Percentiles rank a stretch among this genome's conserved stretches.
Conservation (phyloP, 176 grass and related monocot species). For the Luzula sylvatica region DNA sequence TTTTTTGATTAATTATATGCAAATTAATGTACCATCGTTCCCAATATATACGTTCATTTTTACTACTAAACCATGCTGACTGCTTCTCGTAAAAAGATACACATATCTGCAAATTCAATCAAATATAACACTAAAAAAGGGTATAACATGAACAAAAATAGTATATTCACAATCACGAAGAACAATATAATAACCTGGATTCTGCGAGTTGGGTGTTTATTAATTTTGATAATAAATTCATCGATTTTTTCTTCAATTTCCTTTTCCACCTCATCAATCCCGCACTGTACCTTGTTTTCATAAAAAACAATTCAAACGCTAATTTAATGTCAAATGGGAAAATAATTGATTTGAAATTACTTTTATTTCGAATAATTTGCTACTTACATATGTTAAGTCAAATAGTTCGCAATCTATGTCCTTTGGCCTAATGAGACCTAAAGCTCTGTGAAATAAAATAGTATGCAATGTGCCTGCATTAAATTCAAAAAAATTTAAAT, state of each 20-base stretch:
- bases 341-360: neutral
- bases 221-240: conserved; percentile 31
- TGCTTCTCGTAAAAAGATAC: conserved; percentile 36
- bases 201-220: conserved; percentile 28
- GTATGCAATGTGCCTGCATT: conserved; percentile 29
- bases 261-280: conserved; percentile 28
- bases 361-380: neutral
- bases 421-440: conserved; percentile 29
- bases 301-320: neutral
- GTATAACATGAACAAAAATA: neutral
- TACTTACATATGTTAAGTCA: conserved; percentile 36
- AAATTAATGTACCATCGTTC: conserved; percentile 36
- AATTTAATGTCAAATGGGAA: conserved; percentile 9
- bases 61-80: conserved; percentile 20
- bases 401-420: conserved; percentile 32
- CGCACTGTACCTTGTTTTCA: conserved; percentile 26
- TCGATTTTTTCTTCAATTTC: conserved; percentile 37
- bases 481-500: neutral
- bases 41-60: conserved; percentile 29
- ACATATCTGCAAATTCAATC: conserved; percentile 25
- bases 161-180: neutral
- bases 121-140: neutral
- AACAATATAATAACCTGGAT: conserved; percentile 22
- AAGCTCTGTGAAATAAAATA: conserved; percentile 41
- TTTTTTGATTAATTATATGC: conserved; percentile 27